phyloP scores from a whole-genome alignment of 306 rosid species.

The Echinosophora koreensis region DNA sequence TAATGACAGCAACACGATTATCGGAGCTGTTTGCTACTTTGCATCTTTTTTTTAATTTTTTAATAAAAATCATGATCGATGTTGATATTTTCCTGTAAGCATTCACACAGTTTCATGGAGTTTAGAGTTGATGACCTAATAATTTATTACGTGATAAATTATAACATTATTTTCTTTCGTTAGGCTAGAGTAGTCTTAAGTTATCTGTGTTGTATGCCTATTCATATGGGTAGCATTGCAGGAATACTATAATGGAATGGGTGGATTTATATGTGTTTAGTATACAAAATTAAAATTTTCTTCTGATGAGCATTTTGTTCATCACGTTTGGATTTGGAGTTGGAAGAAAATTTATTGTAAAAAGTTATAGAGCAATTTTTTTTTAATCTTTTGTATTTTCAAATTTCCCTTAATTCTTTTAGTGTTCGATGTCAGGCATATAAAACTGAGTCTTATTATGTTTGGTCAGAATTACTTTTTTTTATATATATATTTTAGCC shows the following conservation, averaged over 20 bases:
- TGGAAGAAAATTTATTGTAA: background rate
- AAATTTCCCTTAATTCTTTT: background rate
- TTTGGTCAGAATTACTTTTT: constrained; percentile 6
- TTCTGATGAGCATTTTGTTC: constrained; percentile 14
- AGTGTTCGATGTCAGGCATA: background rate
- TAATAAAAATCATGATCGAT: background rate
- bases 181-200: background rate
- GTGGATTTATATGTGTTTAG: background rate
- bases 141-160: constrained; percentile 31
- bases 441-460: background rate
- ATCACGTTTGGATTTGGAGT: constrained; percentile 4
- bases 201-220: background rate
- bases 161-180: constrained; percentile 18
- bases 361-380: background rate
- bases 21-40: background rate
- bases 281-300: constrained; percentile 5
- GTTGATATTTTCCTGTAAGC: background rate
- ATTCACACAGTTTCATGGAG: background rate
- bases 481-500: background rate
- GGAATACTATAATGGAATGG: background rate
- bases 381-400: background rate
- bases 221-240: background rate
- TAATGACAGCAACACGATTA: background rate
- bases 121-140: background rate
- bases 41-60: background rate